phyloP scores from a whole-genome alignment of 73 alveolate species.

The Durusdinium trenchii region DNA sequence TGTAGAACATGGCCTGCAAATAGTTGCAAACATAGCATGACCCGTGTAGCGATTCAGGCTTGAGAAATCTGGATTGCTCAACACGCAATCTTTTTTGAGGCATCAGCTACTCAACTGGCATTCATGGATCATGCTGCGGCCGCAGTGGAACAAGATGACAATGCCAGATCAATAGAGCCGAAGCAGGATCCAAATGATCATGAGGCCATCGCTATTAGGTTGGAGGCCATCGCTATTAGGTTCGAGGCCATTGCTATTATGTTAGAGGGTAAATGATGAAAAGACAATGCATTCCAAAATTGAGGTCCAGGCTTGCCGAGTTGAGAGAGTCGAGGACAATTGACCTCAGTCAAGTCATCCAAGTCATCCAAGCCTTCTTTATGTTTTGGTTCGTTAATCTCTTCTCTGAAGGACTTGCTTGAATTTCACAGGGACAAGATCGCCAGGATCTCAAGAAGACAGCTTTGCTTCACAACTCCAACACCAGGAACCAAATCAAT shows the following conservation, averaged over 20 bases:
- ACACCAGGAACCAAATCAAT: too few species aligned
- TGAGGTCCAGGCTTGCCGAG: conserved; percentile 75
- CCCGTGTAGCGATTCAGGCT: too few species aligned
- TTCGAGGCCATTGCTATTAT: too few species aligned
- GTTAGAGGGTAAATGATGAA: too few species aligned
- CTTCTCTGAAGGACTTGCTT: conserved; percentile 53
- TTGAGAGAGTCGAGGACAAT: conserved; percentile 69
- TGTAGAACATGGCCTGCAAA: not conserved
- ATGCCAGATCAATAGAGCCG: not conserved
- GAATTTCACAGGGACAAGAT: conserved; percentile 65
- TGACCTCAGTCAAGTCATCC: not conserved
- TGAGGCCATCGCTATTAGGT: not conserved
- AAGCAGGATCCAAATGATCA: not conserved
- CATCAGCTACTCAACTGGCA: conserved; percentile 55
- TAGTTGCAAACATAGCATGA: too few species aligned
- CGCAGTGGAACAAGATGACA: not conserved
- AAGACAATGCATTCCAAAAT: not conserved
- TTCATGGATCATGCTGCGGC: conserved; percentile 53
- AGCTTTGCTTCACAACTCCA: too few species aligned
- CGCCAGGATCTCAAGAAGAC: not conserved
- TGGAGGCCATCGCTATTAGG: too few species aligned
- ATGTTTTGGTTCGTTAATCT: not conserved
- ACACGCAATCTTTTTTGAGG: too few species aligned
- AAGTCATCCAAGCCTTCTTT: not conserved
- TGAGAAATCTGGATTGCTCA: too few species aligned